These are phyloP conservation scores for Aspergillus ostianus DNA, from an alignment of 495 filamentous ascomycete genomes.

Conservation along the genomic window DNA sequence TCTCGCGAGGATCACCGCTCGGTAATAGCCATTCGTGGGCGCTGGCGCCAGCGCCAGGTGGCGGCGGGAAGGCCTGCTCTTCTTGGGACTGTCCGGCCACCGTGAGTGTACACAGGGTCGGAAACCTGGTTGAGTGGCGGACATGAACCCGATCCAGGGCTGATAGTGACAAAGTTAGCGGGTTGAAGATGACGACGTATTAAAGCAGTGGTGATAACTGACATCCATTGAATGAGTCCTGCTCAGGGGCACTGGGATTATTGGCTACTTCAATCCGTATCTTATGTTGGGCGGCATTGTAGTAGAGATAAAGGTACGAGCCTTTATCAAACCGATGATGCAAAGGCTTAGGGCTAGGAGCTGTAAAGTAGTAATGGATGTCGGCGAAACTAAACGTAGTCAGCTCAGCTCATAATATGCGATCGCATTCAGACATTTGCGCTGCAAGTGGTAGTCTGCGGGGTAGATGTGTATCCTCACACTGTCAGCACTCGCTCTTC, in stretches of 20 bases:
- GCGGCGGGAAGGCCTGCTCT: conserved; percentile 25
- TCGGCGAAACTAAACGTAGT: conserved; percentile 68
- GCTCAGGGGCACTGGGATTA: conserved; percentile 77
- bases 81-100: conserved; percentile 55
- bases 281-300: conserved; percentile 64
- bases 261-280: conserved; percentile 84
- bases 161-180: conserved; percentile 21
- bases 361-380: conserved; percentile 83
- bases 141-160: conserved; percentile 64
- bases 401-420: conserved; percentile 5
- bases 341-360: conserved; percentile 64
- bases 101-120: conserved; percentile 69
- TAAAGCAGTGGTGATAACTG: conserved; percentile 29
- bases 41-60: conserved; percentile 37
- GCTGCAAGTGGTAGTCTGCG: conserved; percentile 12
- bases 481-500: conserved; percentile 78
- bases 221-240: conserved; percentile 88
- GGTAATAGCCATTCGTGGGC: conserved; percentile 76
- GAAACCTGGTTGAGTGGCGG: conserved; percentile 74
- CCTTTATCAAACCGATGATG: conserved; percentile 88
- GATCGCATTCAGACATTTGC: background rate
- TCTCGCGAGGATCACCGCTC: conserved; percentile 63
- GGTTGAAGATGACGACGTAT: background rate
- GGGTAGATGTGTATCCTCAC: conserved; percentile 46
- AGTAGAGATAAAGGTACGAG: conserved; percentile 86